phyloP scores from a whole-genome alignment of 768 basidiomycete genomes.

The Pholiota conissans region DNA sequence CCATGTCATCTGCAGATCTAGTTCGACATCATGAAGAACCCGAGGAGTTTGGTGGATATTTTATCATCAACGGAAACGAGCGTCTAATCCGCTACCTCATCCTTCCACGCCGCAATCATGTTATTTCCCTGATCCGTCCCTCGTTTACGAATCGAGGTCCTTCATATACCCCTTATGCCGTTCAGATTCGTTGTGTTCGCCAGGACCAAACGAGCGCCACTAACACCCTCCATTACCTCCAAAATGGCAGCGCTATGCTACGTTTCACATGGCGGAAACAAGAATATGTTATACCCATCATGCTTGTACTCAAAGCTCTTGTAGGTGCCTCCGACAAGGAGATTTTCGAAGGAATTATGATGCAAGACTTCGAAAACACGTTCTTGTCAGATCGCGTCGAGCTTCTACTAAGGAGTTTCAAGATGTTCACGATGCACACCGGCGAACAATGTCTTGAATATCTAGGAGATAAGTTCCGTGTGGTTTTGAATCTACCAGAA shows the following conservation, averaged over 20 bases:
- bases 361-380: slow-evolving; percentile 96
- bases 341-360: slow-evolving; percentile 94
- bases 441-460: slow-evolving; percentile 92
- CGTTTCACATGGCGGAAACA: slow-evolving; percentile 97
- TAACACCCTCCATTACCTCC: slow-evolving; percentile 96
- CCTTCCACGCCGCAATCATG: slow-evolving; percentile 93
- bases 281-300: slow-evolving; percentile 97
- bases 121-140: slow-evolving; percentile 87
- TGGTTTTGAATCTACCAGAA: slow-evolving; percentile 87
- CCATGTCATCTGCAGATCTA: slow-evolving; percentile 82
- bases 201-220: slow-evolving; percentile 92
- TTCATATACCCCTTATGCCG: slow-evolving; percentile 91
- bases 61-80: slow-evolving; percentile 98
- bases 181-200: slow-evolving; percentile 93
- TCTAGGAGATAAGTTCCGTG: slow-evolving; percentile 94
- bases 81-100: slow-evolving; percentile 97
- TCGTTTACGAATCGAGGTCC: slow-evolving; percentile 92
- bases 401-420: slow-evolving; percentile 91
- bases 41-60: slow-evolving; percentile 98
- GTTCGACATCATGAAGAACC: slow-evolving; percentile 93
- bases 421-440: slow-evolving; percentile 85
- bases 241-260: slow-evolving; percentile 94
- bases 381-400: slow-evolving; percentile 98
- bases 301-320: slow-evolving; percentile 93
- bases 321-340: slow-evolving; percentile 91